Conservation (phyloP, 495 filamentous ascomycete genomes). For the Penicillium desertorum region DNA sequence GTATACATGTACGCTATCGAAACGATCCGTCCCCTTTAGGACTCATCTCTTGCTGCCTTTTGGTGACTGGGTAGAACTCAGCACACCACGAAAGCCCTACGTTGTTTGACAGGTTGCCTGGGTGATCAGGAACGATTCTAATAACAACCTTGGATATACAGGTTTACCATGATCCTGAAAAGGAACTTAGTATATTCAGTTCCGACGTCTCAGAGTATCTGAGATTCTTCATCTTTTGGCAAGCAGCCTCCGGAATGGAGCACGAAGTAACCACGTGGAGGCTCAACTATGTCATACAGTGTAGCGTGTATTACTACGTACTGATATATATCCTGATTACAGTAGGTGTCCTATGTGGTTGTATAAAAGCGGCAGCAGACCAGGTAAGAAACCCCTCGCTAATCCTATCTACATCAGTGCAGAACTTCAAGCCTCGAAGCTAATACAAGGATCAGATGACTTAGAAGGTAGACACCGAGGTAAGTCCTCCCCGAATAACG, state of each 20-base stretch:
- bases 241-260: no score
- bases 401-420: neutral
- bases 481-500: neutral
- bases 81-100: neutral
- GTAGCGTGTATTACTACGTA: no score
- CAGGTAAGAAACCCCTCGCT: neutral
- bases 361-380: neutral
- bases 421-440: neutral
- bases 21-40: neutral
- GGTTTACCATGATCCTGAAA: no score
- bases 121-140: no score
- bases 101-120: neutral
- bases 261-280: no score
- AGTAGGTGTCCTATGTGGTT: no score
- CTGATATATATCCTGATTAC: no score
- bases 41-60: neutral
- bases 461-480: neutral
- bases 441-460: neutral
- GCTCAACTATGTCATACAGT: no score
- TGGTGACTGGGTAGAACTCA: neutral
- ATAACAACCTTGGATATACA: no score
- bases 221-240: no score
- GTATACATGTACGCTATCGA: neutral
- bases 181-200: no score
- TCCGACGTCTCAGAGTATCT: no score